Conservation (phyloP, 805 yeast genomes). For the Ogataea ramenticola region DNA sequence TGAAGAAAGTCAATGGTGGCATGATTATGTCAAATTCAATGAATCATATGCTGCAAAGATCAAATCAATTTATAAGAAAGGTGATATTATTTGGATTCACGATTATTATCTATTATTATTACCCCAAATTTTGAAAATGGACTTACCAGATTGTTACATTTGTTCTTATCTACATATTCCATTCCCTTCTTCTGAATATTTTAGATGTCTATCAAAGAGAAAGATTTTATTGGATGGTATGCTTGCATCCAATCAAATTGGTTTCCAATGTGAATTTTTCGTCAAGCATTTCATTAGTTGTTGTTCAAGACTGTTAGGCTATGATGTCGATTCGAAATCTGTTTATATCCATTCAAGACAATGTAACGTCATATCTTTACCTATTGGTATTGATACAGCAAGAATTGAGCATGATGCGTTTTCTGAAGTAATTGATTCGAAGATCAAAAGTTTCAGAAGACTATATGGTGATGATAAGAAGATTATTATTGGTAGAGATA, state of each 20-base stretch:
- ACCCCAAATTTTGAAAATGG: constrained; percentile 79
- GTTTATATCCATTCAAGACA: constrained; percentile 72
- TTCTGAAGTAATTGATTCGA: constrained; percentile 43
- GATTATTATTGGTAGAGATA: constrained; percentile 88
- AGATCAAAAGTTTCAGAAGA: constrained; percentile 56
- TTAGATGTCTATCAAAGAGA: constrained; percentile 81
- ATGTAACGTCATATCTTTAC: constrained; percentile 67
- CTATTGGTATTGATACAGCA: constrained; percentile 83
- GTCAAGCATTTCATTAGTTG: constrained; percentile 88
- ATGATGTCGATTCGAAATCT: constrained; percentile 52
- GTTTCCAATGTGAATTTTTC: constrained; percentile 81
- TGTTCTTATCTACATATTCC: constrained; percentile 84
- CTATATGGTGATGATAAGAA: constrained; percentile 58
- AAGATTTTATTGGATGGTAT: constrained; percentile 80
- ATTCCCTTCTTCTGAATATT: constrained; percentile 93
- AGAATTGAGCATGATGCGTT: constrained; percentile 61
- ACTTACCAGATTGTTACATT: constrained; percentile 62
- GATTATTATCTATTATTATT: constrained; percentile 78
- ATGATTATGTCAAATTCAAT: constrained; percentile 83
- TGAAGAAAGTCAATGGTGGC: constrained; percentile 71
- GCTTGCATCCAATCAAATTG: constrained; percentile 81
- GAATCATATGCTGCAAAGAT: constrained; percentile 84
- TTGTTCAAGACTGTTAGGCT: constrained; percentile 81
- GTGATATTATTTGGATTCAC: constrained; percentile 90
- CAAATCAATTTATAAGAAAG: constrained; percentile 66